Evolutionary conservation across 2,329 filamentous ascomycete species (phyloP).

Genomic region (Fusarium dlaminii): DNA sequence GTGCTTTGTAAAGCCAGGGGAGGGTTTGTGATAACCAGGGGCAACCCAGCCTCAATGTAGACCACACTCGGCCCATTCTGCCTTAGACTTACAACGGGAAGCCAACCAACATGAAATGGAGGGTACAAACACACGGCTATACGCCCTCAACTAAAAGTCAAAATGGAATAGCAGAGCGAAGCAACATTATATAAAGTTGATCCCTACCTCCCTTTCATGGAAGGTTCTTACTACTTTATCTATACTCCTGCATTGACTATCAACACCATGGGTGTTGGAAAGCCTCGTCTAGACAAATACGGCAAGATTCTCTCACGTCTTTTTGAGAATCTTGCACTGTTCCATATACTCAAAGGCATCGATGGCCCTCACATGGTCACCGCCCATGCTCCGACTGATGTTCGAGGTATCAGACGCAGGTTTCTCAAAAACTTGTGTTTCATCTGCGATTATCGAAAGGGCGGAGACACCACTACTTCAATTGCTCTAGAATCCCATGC

Average conservation of each 20-base stretch:
- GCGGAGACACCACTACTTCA: slow-evolving; percentile 56
- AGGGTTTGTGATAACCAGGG: not conserved
- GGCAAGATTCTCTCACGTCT: slow-evolving; percentile 26
- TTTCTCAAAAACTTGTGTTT: slow-evolving; percentile 55
- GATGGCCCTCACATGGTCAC: slow-evolving; percentile 21
- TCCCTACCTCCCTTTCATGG: too few relatives aligned
- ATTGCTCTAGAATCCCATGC: slow-evolving; percentile 52
- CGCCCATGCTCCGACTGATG: not conserved
- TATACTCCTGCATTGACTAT: not conserved
- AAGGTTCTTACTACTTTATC: not conserved
- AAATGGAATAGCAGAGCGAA: not conserved
- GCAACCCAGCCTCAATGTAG: not conserved
- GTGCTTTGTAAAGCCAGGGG: not conserved
- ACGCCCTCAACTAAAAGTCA: not conserved
- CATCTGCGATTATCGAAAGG: slow-evolving; percentile 58
- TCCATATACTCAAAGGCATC: slow-evolving; percentile 15
- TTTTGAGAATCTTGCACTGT: slow-evolving; percentile 36
- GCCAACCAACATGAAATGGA: slow-evolving; percentile 11
- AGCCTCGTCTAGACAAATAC: slow-evolving; percentile 26
- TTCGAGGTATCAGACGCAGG: slow-evolving; percentile 24
- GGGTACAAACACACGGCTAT: not conserved
- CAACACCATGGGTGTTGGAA: slow-evolving; percentile 11
- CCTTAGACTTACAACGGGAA: not conserved
- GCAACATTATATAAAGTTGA: not conserved
- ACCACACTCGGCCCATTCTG: not conserved